A percentile compares a stretch with the other conserved stretches of the same genome.
Evolutionary conservation across 192 early-diverging fungal species (phyloP).

Genomic region (Physocladia obscura): DNA sequence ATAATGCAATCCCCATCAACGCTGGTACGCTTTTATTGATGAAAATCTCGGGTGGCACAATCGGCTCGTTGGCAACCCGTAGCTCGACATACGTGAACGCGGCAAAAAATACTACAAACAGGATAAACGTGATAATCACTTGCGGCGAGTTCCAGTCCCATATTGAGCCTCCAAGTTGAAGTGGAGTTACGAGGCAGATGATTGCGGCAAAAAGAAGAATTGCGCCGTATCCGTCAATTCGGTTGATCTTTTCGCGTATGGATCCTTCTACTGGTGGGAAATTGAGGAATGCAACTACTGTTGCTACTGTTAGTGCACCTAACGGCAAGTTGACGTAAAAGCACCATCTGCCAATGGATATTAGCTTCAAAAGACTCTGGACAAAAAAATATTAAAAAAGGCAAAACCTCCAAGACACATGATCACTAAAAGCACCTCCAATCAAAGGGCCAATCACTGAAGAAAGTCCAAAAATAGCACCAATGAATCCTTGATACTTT

Average conservation of each 20-base stretch:
- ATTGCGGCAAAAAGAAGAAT: constrained; percentile 41
- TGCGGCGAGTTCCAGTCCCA: constrained; percentile 57
- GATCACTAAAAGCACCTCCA: constrained; percentile 73
- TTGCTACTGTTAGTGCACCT: constrained; percentile 60
- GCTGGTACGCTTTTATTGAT: constrained; percentile 43
- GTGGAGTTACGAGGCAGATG: constrained; percentile 65
- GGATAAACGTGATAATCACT: constrained; percentile 63
- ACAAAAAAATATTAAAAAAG: constrained; percentile 48
- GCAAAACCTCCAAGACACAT: constrained; percentile 30
- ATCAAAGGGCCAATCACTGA: constrained; percentile 75
- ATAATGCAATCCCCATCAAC: constrained; percentile 36
- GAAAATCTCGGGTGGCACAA: constrained; percentile 55
- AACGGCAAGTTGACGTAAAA: constrained; percentile 86
- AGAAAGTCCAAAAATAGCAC: constrained; percentile 72
- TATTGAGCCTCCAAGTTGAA: constrained; percentile 69
- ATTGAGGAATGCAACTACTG: constrained; percentile 59
- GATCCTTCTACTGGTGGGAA: constrained; percentile 57
- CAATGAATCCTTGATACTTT: constrained; percentile 77
- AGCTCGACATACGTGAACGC: constrained; percentile 65
- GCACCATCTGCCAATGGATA: constrained; percentile 54
- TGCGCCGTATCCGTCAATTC: constrained; percentile 67
- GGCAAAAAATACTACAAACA: constrained; percentile 56
- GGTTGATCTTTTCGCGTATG: constrained; percentile 55
- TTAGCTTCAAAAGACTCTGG: constrained; percentile 1
- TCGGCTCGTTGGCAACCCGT: constrained; percentile 61